Percentiles rank a stretch among this genome's conserved stretches.
These are phyloP conservation scores for Ambrosiella cleistominuta DNA, from an alignment of 2,329 filamentous ascomycete genomes.

Conservation along the genomic window DNA sequence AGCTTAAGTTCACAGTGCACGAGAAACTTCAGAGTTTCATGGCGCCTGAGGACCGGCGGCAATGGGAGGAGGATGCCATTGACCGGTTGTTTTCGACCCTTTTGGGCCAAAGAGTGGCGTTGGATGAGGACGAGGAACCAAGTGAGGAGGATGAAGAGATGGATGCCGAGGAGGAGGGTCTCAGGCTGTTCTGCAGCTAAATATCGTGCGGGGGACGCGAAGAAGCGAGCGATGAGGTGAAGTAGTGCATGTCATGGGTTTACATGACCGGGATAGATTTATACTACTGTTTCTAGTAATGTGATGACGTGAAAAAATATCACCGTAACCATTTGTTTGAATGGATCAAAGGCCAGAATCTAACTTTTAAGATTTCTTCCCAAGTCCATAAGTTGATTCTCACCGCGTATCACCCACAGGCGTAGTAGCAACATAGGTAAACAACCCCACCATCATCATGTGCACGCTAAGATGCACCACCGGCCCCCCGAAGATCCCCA, in stretches of 20 bases:
- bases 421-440: constrained; percentile 16
- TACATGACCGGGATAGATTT: constrained; percentile 5
- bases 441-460: constrained; percentile 21
- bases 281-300: constrained; percentile 6
- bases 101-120: constrained; percentile 47
- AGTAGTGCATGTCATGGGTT: not conserved
- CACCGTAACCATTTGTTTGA: not conserved
- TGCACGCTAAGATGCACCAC: constrained; percentile 29
- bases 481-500: constrained; percentile 27
- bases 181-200: constrained; percentile 34
- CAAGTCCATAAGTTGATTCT: not conserved
- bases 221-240: not conserved
- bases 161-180: constrained; percentile 34
- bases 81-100: constrained; percentile 61
- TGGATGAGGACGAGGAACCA: constrained; percentile 40
- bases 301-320: not conserved
- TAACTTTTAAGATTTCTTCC: not conserved
- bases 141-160: constrained; percentile 34
- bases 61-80: constrained; percentile 65
- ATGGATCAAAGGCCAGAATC: not conserved
- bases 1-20: constrained; percentile 85
- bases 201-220: constrained; percentile 2
- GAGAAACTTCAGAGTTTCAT: constrained; percentile 98
- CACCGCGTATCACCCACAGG: not conserved
- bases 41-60: constrained; percentile 68